Conservation (phyloP, 345 rosid species). For the Moricandia arvensis region DNA sequence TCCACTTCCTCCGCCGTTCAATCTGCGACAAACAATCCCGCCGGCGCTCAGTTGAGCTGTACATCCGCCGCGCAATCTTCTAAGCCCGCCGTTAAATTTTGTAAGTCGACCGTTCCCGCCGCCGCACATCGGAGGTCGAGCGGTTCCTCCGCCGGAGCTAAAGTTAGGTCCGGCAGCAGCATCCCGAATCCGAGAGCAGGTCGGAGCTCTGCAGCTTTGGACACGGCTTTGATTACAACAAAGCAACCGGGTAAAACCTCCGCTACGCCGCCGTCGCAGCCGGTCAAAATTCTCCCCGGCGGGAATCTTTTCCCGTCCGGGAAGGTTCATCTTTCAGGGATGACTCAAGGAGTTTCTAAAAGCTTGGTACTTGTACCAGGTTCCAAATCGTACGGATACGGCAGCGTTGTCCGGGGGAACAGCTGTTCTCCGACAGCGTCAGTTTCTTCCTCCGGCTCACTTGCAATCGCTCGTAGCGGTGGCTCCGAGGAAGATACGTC, state of each 20-base stretch:
- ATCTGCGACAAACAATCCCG: neutral
- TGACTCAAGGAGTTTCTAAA: constrained; percentile 50
- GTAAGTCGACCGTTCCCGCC: neutral
- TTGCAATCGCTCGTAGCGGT: neutral
- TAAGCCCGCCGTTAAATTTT: neutral
- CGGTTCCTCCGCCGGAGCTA: constrained; percentile 11
- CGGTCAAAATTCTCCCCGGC: constrained; percentile 58
- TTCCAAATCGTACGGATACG: constrained; percentile 79
- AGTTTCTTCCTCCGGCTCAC: neutral
- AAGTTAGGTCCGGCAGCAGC: neutral
- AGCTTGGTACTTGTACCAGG: constrained; percentile 75
- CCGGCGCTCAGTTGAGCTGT: neutral
- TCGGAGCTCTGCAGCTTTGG: constrained; percentile 33
- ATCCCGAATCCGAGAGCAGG: constrained; percentile 49
- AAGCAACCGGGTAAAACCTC: constrained; percentile 54
- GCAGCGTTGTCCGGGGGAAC: constrained; percentile 73
- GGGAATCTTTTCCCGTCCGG: constrained; percentile 93
- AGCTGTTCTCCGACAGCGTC: neutral
- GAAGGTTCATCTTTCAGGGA: constrained; percentile 61
- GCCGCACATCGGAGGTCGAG: neutral
- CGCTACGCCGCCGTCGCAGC: constrained; percentile 54
- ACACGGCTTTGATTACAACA: constrained; percentile 46
- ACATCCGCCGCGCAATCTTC: neutral
- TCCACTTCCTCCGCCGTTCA: neutral
- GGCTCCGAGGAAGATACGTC: neutral